Percentiles rank a stretch among this genome's conserved stretches.
Conservation (phyloP, 495 filamentous ascomycete species). For the Xylaria flabelliformis region DNA sequence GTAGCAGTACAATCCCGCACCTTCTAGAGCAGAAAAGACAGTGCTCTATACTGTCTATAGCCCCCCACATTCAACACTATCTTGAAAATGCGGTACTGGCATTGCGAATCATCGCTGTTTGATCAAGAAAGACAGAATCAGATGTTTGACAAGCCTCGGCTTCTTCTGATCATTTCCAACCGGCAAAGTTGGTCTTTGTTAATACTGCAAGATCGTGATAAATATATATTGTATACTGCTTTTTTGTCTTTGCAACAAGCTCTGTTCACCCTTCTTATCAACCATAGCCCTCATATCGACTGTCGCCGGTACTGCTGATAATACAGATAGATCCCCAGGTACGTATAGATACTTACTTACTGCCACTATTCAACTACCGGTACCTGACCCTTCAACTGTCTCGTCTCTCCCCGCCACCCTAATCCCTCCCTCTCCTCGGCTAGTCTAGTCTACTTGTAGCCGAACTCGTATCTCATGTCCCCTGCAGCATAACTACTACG, state of each 20-base stretch:
- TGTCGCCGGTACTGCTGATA: neutral
- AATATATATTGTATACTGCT: neutral
- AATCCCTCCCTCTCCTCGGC: too few relatives aligned
- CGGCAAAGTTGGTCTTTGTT: neutral
- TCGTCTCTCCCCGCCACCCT: neutral
- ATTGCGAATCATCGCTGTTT: neutral
- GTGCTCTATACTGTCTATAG: slow-evolving; percentile 4
- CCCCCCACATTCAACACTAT: slow-evolving; percentile 20
- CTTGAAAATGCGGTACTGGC: neutral
- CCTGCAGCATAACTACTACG: neutral
- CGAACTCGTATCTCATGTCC: neutral
- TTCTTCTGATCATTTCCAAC: neutral
- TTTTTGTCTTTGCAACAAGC: neutral
- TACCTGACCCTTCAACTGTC: neutral
- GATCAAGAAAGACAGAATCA: neutral
- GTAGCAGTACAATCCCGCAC: neutral
- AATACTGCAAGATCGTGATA: neutral
- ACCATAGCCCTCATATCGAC: neutral
- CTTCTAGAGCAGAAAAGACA: neutral
- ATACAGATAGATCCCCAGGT: neutral
- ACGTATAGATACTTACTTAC: neutral
- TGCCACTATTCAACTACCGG: neutral
- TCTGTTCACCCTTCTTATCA: neutral
- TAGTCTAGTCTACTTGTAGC: too few relatives aligned
- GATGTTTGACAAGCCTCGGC: slow-evolving; percentile 5